Evolutionary conservation across 805 yeast genomes (phyloP), one percentile per base, ranked within the genome.

Genomic region (Kodamaea restingae): DNA sequence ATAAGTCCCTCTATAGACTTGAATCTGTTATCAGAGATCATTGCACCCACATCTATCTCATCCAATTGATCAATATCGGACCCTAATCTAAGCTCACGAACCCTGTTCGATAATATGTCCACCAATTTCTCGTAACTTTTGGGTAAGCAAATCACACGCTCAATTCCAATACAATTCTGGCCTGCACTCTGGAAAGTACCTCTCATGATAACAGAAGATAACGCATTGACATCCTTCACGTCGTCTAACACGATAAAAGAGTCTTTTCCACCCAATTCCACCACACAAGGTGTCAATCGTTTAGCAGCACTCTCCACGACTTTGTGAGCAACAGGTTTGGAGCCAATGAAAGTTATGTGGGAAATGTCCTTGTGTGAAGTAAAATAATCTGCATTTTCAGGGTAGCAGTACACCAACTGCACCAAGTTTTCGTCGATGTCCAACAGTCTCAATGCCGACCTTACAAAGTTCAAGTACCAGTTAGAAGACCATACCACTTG

Each of bases 161-260:
- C 99, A 39, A 93, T 85, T 27, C 99, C 98, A 54, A 93, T 93
- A 66, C 99, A 93, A 58, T 93, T 93, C 64, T 93, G 99, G 9
- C 99, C 99, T 0, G 96, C 85, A 39, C 95, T 84, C 65, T 93
- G 99, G 68, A 91, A 93, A 0, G 96, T 83, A 25, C 98, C 99
- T 55, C 99, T 75, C 83, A 93, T 75, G 28, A 93, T 74, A 18
- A 88, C 80, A 11, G 96, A 86, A 0, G 71, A 54, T 15, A 68
- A 49, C 0, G 95, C 81, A 20, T 64, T 55, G 18, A 64, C 48
- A 47, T 81, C 78, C 45, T 76, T 67, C 28, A 77, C 83, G 49
- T 87, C 93, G 53, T 91, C 97, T 47, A 93, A 72, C 3, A 90
- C 88, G 37, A 93, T 73, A 15, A 88, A 78, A 0, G 97, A 84